Percentiles rank a stretch among this genome's conserved stretches.
Evolutionary conservation across 2,329 filamentous ascomycete genomes (phyloP).

Genomic region (Xylaria sp.): DNA sequence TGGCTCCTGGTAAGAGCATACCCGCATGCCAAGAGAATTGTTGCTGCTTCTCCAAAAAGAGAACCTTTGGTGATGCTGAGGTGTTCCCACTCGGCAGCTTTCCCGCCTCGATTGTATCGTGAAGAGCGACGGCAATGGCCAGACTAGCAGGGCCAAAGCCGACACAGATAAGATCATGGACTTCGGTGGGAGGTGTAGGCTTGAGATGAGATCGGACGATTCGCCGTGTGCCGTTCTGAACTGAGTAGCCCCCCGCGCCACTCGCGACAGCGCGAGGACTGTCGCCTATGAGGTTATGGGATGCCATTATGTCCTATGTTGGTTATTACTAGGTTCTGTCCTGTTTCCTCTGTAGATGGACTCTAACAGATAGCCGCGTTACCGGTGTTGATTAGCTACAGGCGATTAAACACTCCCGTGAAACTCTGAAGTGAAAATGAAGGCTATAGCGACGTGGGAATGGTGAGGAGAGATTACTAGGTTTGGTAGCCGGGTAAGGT

Average conservation of each 20-base stretch:
- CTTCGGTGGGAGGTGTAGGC: slow-evolving; percentile 62
- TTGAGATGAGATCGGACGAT: slow-evolving; percentile 51
- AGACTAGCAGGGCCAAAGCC: slow-evolving; percentile 93
- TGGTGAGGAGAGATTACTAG: not conserved
- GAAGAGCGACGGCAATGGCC: slow-evolving; percentile 84
- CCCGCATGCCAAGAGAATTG: slow-evolving; percentile 92
- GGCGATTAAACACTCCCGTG: too few relatives aligned
- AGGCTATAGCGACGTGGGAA: not conserved
- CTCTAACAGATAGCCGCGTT: not conserved
- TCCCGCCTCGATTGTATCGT: slow-evolving; percentile 72
- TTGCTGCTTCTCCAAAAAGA: slow-evolving; percentile 86
- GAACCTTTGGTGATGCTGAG: slow-evolving; percentile 67
- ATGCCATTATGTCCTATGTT: slow-evolving; percentile 33
- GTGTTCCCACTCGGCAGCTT: slow-evolving; percentile 46
- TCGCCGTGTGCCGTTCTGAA: slow-evolving; percentile 10
- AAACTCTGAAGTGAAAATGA: not conserved
- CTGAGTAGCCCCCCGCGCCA: not conserved
- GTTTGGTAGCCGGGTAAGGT: not conserved
- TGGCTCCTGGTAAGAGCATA: slow-evolving; percentile 90
- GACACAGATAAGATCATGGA: slow-evolving; percentile 86
- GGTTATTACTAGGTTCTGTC: not conserved
- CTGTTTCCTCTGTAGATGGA: not conserved
- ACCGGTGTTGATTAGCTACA: not conserved
- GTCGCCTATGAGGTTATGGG: slow-evolving; percentile 39
- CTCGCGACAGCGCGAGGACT: slow-evolving; percentile 31